These are phyloP conservation scores for Didymella keratinophila DNA, from an alignment of 2,329 filamentous ascomycete genomes.

Conservation along the genomic window DNA sequence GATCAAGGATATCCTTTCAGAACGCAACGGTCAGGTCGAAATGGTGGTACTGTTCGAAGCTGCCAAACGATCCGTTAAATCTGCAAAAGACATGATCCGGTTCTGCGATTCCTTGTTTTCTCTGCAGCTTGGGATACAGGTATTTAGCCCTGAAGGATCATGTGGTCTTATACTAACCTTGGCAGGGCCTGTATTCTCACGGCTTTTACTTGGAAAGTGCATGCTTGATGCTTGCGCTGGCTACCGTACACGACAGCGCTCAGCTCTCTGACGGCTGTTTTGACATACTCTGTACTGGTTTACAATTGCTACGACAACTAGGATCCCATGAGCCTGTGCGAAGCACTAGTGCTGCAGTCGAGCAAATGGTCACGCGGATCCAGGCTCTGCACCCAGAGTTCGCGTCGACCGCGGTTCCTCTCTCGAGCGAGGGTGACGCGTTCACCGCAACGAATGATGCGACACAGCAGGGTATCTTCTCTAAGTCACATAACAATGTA, in stretches of 20 bases:
- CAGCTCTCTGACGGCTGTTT: neutral
- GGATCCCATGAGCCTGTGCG: constrained; percentile 7
- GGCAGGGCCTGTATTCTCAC: constrained; percentile 11
- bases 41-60: constrained; percentile 8
- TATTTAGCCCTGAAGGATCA: neutral
- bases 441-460: neutral
- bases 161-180: neutral
- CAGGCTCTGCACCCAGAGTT: neutral
- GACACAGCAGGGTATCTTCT: neutral
- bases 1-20: neutral
- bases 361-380: constrained; percentile 16
- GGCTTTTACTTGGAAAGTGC: constrained; percentile 19
- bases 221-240: constrained; percentile 14
- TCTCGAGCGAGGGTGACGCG: neutral
- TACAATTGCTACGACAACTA: constrained; percentile 4
- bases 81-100: constrained; percentile 8
- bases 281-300: constrained; percentile 5
- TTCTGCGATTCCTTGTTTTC: constrained; percentile 14
- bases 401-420: neutral
- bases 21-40: constrained; percentile 11
- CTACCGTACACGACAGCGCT: constrained; percentile 1
- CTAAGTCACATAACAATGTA: neutral
- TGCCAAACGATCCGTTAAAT: neutral
- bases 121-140: constrained; percentile 11
- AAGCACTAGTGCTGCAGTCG: constrained; percentile 9